Conservation (phyloP, 495 filamentous ascomycete species). For the Polyplosphaeria fusca region DNA sequence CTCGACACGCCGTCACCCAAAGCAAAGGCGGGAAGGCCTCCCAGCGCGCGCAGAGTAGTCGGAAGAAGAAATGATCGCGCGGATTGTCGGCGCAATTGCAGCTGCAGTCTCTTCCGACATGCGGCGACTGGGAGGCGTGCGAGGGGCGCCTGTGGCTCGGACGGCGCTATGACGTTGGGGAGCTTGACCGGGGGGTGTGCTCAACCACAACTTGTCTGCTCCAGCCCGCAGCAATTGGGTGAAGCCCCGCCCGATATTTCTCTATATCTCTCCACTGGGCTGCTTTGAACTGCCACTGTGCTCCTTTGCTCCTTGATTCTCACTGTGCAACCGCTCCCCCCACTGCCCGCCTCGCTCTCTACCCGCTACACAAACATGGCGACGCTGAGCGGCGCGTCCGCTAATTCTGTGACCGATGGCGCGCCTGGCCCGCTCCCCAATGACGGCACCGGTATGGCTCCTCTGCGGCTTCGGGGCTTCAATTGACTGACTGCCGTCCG, state of each 20-base stretch:
- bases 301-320: too few species aligned
- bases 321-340: too few species aligned
- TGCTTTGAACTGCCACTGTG: too few species aligned
- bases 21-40: too few species aligned
- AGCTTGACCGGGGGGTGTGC: conserved; percentile 12
- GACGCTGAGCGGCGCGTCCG: conserved; percentile 35
- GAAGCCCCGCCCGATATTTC: conserved; percentile 5
- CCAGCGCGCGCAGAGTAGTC: too few species aligned
- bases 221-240: conserved; percentile 10
- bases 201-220: neutral
- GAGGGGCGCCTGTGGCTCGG: neutral
- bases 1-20: too few species aligned
- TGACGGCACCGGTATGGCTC: conserved; percentile 52
- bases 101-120: too few species aligned
- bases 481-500: conserved; percentile 25
- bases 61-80: too few species aligned
- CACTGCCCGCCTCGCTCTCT: neutral
- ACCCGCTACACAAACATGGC: conserved; percentile 8
- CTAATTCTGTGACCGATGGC: conserved; percentile 36
- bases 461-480: neutral
- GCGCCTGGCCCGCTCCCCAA: conserved; percentile 37
- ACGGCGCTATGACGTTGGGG: conserved; percentile 22
- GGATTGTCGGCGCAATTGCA: too few species aligned
- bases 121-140: neutral
- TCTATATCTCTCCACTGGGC: too few species aligned